phyloP scores from a whole-genome alignment of 495 filamentous ascomycete genomes.

The Chaetomium cochliodes region DNA sequence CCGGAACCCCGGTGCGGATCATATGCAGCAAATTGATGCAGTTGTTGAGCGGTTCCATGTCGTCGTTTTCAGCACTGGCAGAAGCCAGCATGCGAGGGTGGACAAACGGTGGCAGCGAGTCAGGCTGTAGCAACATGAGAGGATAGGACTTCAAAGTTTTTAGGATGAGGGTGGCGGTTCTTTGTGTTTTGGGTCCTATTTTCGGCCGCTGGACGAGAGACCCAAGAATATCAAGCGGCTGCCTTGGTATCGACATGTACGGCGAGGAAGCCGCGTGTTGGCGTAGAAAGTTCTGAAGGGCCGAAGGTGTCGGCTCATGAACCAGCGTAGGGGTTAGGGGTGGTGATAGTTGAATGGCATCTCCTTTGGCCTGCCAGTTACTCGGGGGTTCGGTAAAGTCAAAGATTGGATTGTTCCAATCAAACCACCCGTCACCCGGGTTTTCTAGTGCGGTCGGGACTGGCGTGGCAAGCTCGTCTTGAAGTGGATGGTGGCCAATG shows the following conservation, averaged over 20 bases:
- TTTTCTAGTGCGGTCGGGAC: too few relatives aligned
- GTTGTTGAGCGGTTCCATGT: slow-evolving; percentile 46
- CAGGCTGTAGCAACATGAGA: not conserved
- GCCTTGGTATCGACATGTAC: not conserved
- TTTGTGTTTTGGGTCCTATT: not conserved
- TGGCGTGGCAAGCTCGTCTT: not conserved
- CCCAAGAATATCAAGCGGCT: not conserved
- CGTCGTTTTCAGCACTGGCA: slow-evolving; percentile 2
- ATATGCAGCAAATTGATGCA: slow-evolving; percentile 49
- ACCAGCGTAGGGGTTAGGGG: not conserved
- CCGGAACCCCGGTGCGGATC: slow-evolving; percentile 31
- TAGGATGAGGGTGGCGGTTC: slow-evolving; percentile 1
- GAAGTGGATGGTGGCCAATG: not conserved
- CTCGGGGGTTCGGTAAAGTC: not conserved
- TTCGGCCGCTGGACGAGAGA: not conserved
- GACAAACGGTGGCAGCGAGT: slow-evolving; percentile 5
- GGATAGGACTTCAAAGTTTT: not conserved
- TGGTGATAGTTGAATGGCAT: not conserved
- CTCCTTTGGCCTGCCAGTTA: not conserved
- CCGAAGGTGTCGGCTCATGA: slow-evolving; percentile 1
- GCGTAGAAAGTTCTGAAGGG: not conserved
- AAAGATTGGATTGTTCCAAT: not conserved
- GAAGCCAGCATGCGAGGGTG: not conserved
- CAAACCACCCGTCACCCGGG: not conserved
- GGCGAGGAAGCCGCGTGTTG: not conserved